Base-by-base conservation (phyloP, 805 yeast genomes). In the Saturnispora saitoi region DNA sequence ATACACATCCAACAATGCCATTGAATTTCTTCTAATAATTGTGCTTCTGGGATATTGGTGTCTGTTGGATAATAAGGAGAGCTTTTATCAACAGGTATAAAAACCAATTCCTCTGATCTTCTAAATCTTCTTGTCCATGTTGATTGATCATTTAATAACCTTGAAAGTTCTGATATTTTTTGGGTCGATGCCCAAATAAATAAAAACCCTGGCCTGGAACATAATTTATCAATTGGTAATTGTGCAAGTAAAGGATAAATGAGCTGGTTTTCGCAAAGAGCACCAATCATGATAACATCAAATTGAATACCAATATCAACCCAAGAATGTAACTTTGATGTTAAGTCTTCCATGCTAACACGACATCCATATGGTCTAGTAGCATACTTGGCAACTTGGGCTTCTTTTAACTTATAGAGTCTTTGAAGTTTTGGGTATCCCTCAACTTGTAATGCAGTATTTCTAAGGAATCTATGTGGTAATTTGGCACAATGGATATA, bases 1-100 rank as follows among this genome's bases (percentile, higher is more conserved):
- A 90, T 85, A 57, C 96, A 91, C 96, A 90, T 89, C 86, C 96
- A 85, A 59, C 97, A 90, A 66, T 91, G 97, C 96, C 96, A 90
- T 66, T 85, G 93, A 64, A 85, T 80, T 50, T 81, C 78, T 51
- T 78, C 80, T 48, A 86, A 72, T 24, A 86, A 61, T 31, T 70
- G 70, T 15, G 74, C 77, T 48, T 74, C 74, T 2, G 67, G 65
- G 32, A 65, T 59, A 19, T 57, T 54, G 8, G 73, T 73, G 36
- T 76, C 75, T 2, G 72, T 71, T 0, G 93, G 93, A 53, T 77
- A 81, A 58, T 77, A 80, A 1, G 80, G 79, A 0, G 93, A 82
- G 28, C 75, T 64, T 50, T 75, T 75, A 53, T 80, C 78, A n/a
- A 77, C 72, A 2, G 91, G 87, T 12, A 87, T 78, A 60, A 85